Evolutionary conservation across 169 alveolate species (phyloP).

Genomic region (Plasmodium knowlesi): DNA sequence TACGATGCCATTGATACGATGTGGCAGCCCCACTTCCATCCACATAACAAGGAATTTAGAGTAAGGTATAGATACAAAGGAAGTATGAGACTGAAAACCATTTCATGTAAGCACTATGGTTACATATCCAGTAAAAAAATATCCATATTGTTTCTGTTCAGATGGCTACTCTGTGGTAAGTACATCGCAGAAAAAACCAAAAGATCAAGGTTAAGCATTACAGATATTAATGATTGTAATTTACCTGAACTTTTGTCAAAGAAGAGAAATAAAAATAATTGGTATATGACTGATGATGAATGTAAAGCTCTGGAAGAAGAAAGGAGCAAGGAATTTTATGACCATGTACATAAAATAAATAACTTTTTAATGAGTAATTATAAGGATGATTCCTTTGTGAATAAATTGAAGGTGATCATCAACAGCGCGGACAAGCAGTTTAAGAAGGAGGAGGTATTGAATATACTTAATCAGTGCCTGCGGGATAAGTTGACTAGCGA

Average conservation of each 20-base stretch:
- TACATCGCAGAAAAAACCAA: constrained; percentile 77
- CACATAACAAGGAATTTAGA: constrained; percentile 83
- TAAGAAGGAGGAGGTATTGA: constrained; percentile 11
- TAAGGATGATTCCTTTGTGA: constrained; percentile 33
- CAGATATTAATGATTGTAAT: constrained; percentile 47
- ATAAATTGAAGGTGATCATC: constrained; percentile 32
- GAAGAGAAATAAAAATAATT: constrained; percentile 12
- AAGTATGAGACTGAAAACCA: constrained; percentile 80
- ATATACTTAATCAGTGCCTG: constrained; percentile 6
- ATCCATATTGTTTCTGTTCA: constrained; percentile 77
- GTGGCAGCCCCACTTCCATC: constrained; percentile 86
- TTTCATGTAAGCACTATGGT: constrained; percentile 79
- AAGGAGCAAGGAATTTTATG: constrained; percentile 30
- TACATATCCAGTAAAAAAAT: constrained; percentile 76
- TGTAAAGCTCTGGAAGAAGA: background rate
- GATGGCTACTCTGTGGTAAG: constrained; percentile 80
- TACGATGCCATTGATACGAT: constrained; percentile 78
- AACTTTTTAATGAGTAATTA: constrained; percentile 14
- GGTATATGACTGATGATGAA: constrained; percentile 14
- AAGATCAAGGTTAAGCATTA: constrained; percentile 74
- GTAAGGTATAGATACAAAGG: constrained; percentile 83
- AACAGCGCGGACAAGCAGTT: constrained; percentile 2
- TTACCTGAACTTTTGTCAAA: constrained; percentile 26
- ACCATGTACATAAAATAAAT: constrained; percentile 26
- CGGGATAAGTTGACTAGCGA: background rate